Evolutionary conservation across 2,329 filamentous ascomycete genomes (phyloP), one percentile per base, ranked within the genome.

Genomic region (Leptographium radiaticola): DNA sequence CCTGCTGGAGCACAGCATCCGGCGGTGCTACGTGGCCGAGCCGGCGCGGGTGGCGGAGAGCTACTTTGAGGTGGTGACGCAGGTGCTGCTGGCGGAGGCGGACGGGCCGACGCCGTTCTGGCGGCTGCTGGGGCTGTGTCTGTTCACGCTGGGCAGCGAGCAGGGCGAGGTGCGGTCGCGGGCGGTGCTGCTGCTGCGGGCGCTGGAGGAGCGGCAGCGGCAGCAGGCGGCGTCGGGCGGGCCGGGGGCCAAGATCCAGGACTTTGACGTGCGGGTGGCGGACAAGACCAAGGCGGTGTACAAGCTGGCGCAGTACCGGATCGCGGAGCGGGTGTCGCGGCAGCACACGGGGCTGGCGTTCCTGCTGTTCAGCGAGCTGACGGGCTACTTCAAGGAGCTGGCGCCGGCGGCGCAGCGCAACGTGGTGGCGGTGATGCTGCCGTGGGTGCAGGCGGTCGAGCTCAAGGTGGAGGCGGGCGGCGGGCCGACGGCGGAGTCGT

Each of bases 261-360:
- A 98, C 66, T 94, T 96, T 56, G 93, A 98, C 63, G 97, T 98
- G 62, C 96, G 90, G 66, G 93, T 98, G 55, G 94, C 91, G 0
- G 94, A 98, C 70, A 97, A 96, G 70, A 98, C 94, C 0, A 95
- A 95, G 60, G 90, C 91, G 0, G 91, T 98, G 3, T 98, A 97
- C 70, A 98, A 98, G 70, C 75, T 94, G 46, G 93, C 94, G 0
- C 93, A 98, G 64, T 97, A 96, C 60, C 91, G 97, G 65, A 94
- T 95, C 25, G 97, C 93, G 0, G 89, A 91, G 62, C 79, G 90
- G 20, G 77, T 98, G 42, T 87, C 90, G 1, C 88, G 87, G 62
- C 87, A 94, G 59, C 88, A 98, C 65, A 80, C 87, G 0, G 89
- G 95, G 59, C 71, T 95, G 43, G 90, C 91, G 0, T 96, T 97